Conservation (phyloP, 169 alveolate species). For the Besnoitia besnoiti region DNA sequence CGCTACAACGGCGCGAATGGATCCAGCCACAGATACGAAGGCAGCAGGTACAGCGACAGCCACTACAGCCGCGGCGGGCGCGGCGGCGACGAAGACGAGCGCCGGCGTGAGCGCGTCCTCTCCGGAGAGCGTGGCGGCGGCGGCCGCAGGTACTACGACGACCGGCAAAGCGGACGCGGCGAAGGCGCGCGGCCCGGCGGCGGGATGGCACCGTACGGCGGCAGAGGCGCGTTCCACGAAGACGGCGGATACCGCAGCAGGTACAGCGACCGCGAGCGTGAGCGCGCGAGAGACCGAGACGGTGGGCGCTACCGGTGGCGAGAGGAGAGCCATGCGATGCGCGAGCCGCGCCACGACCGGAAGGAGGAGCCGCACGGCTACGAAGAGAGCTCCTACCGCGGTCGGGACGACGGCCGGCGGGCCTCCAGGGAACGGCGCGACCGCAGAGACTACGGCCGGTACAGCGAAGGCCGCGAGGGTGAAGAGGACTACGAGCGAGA, state of each 20-base stretch:
- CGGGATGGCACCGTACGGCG: background rate
- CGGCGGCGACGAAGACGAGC: background rate
- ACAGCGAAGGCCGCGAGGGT: background rate
- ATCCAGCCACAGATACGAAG: no score
- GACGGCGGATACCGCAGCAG: background rate
- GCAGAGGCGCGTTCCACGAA: background rate
- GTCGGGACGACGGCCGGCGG: background rate
- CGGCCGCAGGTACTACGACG: background rate
- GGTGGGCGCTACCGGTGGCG: background rate
- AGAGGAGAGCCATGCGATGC: background rate
- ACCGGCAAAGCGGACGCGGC: no score
- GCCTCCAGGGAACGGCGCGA: background rate
- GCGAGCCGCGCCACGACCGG: background rate
- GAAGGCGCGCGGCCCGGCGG: no score
- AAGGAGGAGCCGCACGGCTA: background rate
- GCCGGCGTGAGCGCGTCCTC: background rate
- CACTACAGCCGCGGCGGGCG: background rate
- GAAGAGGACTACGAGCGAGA: background rate
- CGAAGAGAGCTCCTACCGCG: conserved; percentile 32
- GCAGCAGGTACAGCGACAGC: no score
- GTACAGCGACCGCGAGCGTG: conserved; percentile 34
- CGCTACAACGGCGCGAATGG: no score
- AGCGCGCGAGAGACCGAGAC: conserved; percentile 34
- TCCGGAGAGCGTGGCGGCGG: background rate
- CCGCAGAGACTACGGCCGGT: background rate